phyloP scores from a whole-genome alignment of 1,139 yeast species.

The Pneumocystis oryctolagi region DNA sequence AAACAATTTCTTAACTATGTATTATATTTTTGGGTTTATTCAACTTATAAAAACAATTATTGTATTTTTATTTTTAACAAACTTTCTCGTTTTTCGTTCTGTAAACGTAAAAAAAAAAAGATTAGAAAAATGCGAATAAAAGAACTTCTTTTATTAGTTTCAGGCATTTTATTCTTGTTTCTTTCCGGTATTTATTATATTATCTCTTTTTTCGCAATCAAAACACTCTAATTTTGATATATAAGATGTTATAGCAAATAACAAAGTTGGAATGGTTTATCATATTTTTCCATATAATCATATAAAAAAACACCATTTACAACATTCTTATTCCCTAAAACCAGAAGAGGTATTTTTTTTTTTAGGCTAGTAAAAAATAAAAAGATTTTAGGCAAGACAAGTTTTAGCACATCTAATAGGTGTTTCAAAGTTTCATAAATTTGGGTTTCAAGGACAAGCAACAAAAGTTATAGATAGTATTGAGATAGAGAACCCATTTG shows the following conservation, averaged over 20 bases:
- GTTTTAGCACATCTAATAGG: conserved; percentile 9
- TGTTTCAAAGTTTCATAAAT: conserved; percentile 7
- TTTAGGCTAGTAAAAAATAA: not conserved
- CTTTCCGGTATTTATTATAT: not conserved
- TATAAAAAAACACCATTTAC: not conserved
- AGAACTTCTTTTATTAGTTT: not conserved
- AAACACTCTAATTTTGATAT: not conserved
- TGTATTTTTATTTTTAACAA: not conserved
- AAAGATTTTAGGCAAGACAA: conserved; percentile 3
- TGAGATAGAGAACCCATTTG: not conserved
- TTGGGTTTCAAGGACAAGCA: conserved; percentile 9
- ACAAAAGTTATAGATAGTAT: conserved; percentile 7
- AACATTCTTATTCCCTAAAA: not conserved
- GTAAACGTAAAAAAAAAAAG: not conserved
- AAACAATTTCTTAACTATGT: not conserved
- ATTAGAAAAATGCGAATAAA: not conserved
- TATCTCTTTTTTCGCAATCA: not conserved
- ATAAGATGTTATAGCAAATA: not conserved
- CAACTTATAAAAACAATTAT: not conserved
- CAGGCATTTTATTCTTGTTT: not conserved
- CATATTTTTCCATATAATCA: not conserved
- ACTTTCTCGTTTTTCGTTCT: not conserved
- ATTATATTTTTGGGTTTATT: not conserved
- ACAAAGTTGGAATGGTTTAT: not conserved
- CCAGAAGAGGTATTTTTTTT: not conserved